phyloP scores from a whole-genome alignment of 345 rosid genomes.

The Acer negundo region DNA sequence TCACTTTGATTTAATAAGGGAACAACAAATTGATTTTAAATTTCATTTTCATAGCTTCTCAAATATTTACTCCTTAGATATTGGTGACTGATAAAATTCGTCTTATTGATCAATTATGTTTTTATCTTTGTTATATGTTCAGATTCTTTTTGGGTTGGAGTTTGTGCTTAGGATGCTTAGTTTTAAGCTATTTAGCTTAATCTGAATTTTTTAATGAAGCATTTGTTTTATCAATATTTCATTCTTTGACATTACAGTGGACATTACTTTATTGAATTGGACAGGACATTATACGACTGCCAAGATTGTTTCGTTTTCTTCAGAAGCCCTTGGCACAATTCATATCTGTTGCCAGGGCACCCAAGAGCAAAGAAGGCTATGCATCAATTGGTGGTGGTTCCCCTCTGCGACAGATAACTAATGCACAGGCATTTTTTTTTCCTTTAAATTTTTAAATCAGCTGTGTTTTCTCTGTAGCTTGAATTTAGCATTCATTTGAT shows the following conservation, averaged over 20 bases:
- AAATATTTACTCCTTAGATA: neutral
- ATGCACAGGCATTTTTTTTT: constrained; percentile 64
- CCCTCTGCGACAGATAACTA: constrained; percentile 88
- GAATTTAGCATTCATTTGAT: neutral
- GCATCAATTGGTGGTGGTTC: constrained; percentile 99
- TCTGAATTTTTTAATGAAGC: neutral
- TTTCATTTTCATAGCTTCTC: neutral
- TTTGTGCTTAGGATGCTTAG: constrained; percentile 1
- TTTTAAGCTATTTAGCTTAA: neutral
- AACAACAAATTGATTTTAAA: neutral
- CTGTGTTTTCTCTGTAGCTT: neutral
- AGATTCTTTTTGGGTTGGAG: neutral
- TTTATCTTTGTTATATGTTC: neutral
- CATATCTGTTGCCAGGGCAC: constrained; percentile 86
- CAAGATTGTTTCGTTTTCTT: constrained; percentile 82
- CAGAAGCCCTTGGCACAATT: constrained; percentile 97
- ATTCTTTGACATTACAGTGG: neutral
- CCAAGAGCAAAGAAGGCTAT: constrained; percentile 99
- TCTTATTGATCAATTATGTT: neutral
- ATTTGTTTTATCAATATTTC: neutral
- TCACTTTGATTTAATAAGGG: neutral
- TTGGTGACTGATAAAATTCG: neutral
- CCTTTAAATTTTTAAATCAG: neutral
- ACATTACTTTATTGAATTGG: constrained; percentile 9
- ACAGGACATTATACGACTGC: constrained; percentile 93